Base-by-base conservation (phyloP, 2,329 filamentous ascomycete genomes). In the Aureobasidium zeae region DNA sequence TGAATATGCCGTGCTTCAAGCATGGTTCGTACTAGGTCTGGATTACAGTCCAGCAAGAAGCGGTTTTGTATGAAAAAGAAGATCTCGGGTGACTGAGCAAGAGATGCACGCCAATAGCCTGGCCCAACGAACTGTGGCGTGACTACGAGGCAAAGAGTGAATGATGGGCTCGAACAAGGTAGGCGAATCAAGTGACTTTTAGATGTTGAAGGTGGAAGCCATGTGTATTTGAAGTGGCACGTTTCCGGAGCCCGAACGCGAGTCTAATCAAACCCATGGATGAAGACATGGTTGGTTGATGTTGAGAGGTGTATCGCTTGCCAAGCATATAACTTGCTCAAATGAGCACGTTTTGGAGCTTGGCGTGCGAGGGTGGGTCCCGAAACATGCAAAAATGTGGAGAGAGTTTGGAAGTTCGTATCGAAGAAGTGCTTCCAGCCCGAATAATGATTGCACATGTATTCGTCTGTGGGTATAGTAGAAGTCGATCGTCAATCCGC, bases 1-100 rank as follows among this genome's bases (percentile, higher is more conserved):
- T 57, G 56, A 21, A 57, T 58, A 36, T 60, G 55, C n/a, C 52
- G 49, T 12, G 38, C 24, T 13, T 38, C 44, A 25, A 48, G 12
- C 44, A 46, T 46, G 10, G 12, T 42, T 11, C 3, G 17, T 9
- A 3, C 2, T 8, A 24, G 22, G 22, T 13, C 22, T 16, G 24
- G 31, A 30, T 16, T 12, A 11, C 4, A 11, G 32, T 33, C 34
- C 13, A 31, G 32, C 16, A 22, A 19, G 15, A 44, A 13, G n/a
- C 8, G 10, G n/a, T n/a, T 5, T n/a, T 6, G 13, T 5, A 22
- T 10, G 12, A 6, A 15, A 25, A 32, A 11, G 20, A 32, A 20
- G 15, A 29, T 13, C 28, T 19, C 17, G 19, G n/a, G n/a, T n/a
- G n/a, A n/a, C n/a, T n/a, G n/a, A n/a, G n/a, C n/a, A n/a, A n/a